Percentiles rank a stretch among this genome's conserved stretches.
Evolutionary conservation across 257 asterid species (phyloP).

Genomic region (Solanum neorickii): DNA sequence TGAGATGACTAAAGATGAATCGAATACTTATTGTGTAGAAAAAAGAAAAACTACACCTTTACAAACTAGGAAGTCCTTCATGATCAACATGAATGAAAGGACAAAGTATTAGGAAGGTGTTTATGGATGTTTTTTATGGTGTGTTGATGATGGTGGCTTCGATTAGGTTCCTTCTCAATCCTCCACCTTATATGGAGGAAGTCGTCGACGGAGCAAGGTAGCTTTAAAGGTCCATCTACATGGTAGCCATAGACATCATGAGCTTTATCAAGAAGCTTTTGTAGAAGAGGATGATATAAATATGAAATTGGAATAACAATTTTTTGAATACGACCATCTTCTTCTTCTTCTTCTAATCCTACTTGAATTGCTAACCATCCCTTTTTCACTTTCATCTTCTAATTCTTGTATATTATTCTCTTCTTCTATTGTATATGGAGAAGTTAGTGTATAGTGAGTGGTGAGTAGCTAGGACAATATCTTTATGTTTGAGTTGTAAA

Average conservation of each 20-base stretch:
- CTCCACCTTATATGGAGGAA: slow-evolving; percentile 36
- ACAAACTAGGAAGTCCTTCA: not conserved
- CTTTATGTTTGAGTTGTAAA: not conserved
- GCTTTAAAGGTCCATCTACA: slow-evolving; percentile 21
- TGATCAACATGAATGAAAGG: slow-evolving; percentile 19
- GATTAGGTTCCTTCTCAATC: slow-evolving; percentile 21
- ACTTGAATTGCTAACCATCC: slow-evolving; percentile 29
- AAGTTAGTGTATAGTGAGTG: not conserved
- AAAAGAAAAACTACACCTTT: not conserved
- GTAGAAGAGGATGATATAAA: slow-evolving; percentile 25
- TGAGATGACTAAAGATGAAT: not conserved
- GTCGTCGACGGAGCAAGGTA: slow-evolving; percentile 31
- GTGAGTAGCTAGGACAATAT: not conserved
- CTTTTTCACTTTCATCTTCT: not conserved
- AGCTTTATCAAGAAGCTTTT: slow-evolving; percentile 25
- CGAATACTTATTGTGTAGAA: not conserved
- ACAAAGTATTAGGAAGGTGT: slow-evolving; percentile 12
- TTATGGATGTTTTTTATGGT: not conserved
- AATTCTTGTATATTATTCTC: not conserved
- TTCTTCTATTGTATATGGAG: not conserved
- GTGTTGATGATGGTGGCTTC: not conserved
- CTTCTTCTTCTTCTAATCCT: slow-evolving; percentile 16
- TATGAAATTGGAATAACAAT: slow-evolving; percentile 30
- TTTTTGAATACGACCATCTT: slow-evolving; percentile 13
- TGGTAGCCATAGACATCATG: slow-evolving; percentile 32